Evolutionary conservation across 331 rosid species (phyloP).

Genomic region (Rosa hybrid): DNA sequence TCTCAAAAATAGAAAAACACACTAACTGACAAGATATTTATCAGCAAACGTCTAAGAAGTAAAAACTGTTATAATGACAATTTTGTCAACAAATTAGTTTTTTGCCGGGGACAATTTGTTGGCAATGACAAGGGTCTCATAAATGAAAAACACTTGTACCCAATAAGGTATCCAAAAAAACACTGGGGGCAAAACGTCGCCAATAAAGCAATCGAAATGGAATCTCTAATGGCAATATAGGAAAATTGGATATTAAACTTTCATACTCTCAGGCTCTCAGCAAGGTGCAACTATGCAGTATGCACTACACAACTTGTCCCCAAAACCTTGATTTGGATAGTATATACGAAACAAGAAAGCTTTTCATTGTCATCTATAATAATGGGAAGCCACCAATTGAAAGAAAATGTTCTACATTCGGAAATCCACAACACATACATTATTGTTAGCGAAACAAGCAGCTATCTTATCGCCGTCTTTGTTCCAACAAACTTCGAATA

Average conservation of each 20-base stretch:
- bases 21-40: neutral
- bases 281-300: neutral
- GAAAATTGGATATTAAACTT: too few species aligned
- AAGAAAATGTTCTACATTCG: constrained; percentile 51
- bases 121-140: too few species aligned
- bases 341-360: neutral
- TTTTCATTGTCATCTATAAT: neutral
- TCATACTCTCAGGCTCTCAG: neutral
- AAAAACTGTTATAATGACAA: too few species aligned
- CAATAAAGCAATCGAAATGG: too few species aligned
- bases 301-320: neutral
- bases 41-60: too few species aligned
- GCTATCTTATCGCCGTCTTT: constrained; percentile 90
- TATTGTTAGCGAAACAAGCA: constrained; percentile 81
- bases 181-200: too few species aligned
- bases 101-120: too few species aligned
- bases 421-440: constrained; percentile 80
- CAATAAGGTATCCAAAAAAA: too few species aligned
- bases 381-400: neutral
- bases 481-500: constrained; percentile 95
- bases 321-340: neutral
- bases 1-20: neutral
- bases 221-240: too few species aligned
- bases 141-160: too few species aligned
- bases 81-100: too few species aligned